Base-by-base conservation (phyloP, 2,329 filamentous ascomycete genomes). In the Fusarium luffae region DNA sequence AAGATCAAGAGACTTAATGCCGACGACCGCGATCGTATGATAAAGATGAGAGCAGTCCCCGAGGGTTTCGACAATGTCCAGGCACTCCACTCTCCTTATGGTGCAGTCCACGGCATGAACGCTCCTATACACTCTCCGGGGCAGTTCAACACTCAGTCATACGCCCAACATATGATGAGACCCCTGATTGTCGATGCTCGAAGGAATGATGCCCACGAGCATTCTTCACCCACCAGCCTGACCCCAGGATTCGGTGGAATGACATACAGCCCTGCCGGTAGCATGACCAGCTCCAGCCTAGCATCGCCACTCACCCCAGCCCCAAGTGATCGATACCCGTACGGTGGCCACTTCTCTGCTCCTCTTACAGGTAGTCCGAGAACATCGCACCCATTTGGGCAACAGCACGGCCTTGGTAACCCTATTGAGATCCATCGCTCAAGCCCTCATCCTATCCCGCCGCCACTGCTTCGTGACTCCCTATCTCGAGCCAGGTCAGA, bases 21-120 rank as follows among this genome's bases (percentile, higher is more conserved):
- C n/a, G 89, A 92, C 77, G 90, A 92, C 75, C 86, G 89, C 49
- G 89, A 92, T 65, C 85, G 89, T 59, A 90, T 92, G 86, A 88
- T 92, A 76, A 90, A 90, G 79, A 92, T 91, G 88, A 85, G 89
- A 58, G 89, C 90, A 5, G 88, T 92, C 6, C 90, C 90, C 11
- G 89, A 92, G 69, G 89, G 89, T 70, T 92, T 92, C 67, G 89
- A 92, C 77, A 92, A 90, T 70, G 84, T 92, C 5, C 88, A 90
- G 75, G 90, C 89, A 16, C 80, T 92, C 18, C 90, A 92, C 76
- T 90, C 88, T 21, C 88, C 88, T 6, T 91, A 91, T 67, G 89
- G 89, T 12, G 88, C 89, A 8, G 85, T 88, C 7, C 85, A 87
- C 70, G 83, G 82, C 25, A 76, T 88, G 14, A 83, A 82, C 27